Percentiles rank a stretch among this genome's conserved stretches.
Conservation (phyloP, 2,329 filamentous ascomycete genomes). For the Clonostachys sp. region DNA sequence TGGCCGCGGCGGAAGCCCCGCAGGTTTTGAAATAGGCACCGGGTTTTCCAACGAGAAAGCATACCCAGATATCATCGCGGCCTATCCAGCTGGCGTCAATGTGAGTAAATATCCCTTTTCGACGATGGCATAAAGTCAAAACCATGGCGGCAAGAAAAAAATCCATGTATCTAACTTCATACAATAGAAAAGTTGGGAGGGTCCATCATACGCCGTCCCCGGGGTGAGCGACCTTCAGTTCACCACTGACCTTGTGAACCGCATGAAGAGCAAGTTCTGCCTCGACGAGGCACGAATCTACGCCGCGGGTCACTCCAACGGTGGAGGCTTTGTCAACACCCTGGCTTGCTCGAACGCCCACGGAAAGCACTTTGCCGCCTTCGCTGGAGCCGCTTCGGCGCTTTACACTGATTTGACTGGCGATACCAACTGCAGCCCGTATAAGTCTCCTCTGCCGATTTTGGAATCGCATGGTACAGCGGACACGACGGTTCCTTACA, state of each 20-base stretch:
- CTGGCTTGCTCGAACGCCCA: constrained; percentile 35
- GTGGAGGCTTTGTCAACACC: constrained; percentile 40
- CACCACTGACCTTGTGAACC: constrained; percentile 32
- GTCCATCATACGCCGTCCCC: constrained; percentile 35
- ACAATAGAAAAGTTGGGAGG: constrained; percentile 31
- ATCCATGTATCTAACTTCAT: background rate
- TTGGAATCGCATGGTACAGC: constrained; percentile 39
- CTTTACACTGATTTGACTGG: constrained; percentile 35
- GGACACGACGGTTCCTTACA: constrained; percentile 35
- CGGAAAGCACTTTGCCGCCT: constrained; percentile 35
- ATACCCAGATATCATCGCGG: constrained; percentile 26
- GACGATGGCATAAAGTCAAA: too few relatives aligned
- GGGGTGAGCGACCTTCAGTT: constrained; percentile 37
- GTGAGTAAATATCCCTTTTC: constrained; percentile 8
- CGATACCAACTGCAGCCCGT: constrained; percentile 25
- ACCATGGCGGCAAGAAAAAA: too few relatives aligned
- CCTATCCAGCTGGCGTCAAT: constrained; percentile 39
- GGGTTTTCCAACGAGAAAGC: constrained; percentile 25
- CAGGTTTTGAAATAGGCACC: background rate
- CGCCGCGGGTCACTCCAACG: constrained; percentile 40
- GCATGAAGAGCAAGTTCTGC: constrained; percentile 30
- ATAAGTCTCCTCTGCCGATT: constrained; percentile 28
- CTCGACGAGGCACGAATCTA: constrained; percentile 37
- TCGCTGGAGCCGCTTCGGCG: constrained; percentile 36
- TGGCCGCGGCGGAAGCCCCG: constrained; percentile 12